Conservation (phyloP, 345 rosid genomes). For the Orychophragmus violaceus region DNA sequence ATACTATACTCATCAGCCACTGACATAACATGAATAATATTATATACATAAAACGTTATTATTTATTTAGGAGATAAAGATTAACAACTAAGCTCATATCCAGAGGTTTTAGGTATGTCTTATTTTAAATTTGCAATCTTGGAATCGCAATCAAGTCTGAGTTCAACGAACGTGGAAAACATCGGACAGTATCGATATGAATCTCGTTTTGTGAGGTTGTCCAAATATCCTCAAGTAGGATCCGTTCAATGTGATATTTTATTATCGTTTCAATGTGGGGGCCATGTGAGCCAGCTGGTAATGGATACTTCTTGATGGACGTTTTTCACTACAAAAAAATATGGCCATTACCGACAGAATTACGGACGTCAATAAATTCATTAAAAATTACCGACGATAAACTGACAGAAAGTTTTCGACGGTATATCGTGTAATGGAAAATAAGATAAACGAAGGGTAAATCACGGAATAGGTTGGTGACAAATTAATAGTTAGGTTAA, state of each 20-base stretch:
- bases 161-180: slow-evolving; percentile 26
- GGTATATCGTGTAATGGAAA: too few species aligned
- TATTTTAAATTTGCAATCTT: not conserved
- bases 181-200: slow-evolving; percentile 36
- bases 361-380: too few species aligned
- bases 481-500: slow-evolving; percentile 3
- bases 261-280: slow-evolving; percentile 4
- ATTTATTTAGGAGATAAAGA: not conserved
- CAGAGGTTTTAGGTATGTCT: not conserved
- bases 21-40: not conserved
- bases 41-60: not conserved
- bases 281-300: slow-evolving; percentile 21
- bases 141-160: slow-evolving; percentile 21
- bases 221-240: not conserved
- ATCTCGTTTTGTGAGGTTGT: slow-evolving; percentile 24
- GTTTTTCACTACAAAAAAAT: too few species aligned
- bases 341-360: too few species aligned
- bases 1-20: not conserved
- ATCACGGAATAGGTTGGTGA: not conserved
- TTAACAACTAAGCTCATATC: slow-evolving; percentile 9
- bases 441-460: not conserved
- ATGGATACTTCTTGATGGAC: slow-evolving; percentile 22
- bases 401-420: too few species aligned
- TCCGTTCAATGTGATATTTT: not conserved
- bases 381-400: too few species aligned